Base-by-base conservation (phyloP, 768 basidiomycete genomes). In the Auricularia sp. region DNA sequence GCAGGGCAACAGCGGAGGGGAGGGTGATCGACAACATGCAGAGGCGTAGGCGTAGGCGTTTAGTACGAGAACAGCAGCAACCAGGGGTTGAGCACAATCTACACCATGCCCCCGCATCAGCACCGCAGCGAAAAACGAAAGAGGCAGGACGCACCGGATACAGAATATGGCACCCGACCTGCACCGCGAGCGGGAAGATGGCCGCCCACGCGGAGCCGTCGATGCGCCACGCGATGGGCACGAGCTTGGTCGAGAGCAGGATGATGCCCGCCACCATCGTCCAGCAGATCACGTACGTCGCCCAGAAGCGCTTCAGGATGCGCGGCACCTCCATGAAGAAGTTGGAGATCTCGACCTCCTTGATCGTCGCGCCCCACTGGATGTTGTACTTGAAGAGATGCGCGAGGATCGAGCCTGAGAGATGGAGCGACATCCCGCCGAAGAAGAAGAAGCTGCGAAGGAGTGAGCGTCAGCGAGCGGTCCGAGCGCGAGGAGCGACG, bases 51-150 rank as follows among this genome's bases (percentile, higher is more conserved):
- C 29, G 29, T 29, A 29, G 29, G 29, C 29, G 91, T 79, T 73
- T 69, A 80, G 65, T 83, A 84, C 0, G 85, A 86, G 75, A 92
- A 93, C 54, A 91, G 88, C 87, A 91, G 90, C 62, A 93, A 76
- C 87, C 88, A 91, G 0, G 91, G 93, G 69, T 94, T 94, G 54
- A 94, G 81, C 29, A 92, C 85, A 64, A 95, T 87, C 0, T 87
- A 42, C 39, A 7, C 85, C 47, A 18, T 10, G 43, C 1, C 79
- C 43, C 6, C 18, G 14, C 47, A 51, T 16, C 10, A 51, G 18
- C 18, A 51, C 11, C 47, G 21, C 47, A 18, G 21, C 21, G 47
- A 8, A 51, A 51, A 21, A 51, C 21, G 21, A 29, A 29, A 29
- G 47, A 6, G 21, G 6, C 11, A 18, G 6, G 47, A 51, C 47